Evolutionary conservation across 2,329 filamentous ascomycete species (phyloP).

Genomic region (Tolypocladium ophioglossoides): DNA sequence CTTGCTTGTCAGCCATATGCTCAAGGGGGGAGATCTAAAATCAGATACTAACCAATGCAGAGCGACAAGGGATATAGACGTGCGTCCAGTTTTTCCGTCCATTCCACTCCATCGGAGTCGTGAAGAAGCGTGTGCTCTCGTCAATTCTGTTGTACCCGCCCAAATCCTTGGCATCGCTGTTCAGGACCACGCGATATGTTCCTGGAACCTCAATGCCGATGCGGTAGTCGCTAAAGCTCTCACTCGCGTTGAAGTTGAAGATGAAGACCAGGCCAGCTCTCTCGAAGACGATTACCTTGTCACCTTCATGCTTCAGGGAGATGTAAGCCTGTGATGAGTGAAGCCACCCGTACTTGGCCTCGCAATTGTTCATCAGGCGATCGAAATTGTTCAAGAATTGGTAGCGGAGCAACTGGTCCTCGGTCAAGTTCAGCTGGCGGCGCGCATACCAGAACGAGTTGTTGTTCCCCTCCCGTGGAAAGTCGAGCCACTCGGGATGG

Average conservation of each 20-base stretch:
- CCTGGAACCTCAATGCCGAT: constrained; percentile 78
- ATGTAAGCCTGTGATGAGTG: constrained; percentile 79
- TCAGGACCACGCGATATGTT: constrained; percentile 78
- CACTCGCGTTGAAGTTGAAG: constrained; percentile 86
- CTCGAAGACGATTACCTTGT: constrained; percentile 96
- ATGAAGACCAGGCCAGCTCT: constrained; percentile 81
- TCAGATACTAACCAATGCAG: constrained; percentile 58
- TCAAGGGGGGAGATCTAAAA: no score
- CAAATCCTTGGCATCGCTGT: constrained; percentile 65
- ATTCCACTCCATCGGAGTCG: constrained; percentile 85
- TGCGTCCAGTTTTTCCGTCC: constrained; percentile 82
- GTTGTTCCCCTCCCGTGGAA: constrained; percentile 83
- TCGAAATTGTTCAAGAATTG: constrained; percentile 91
- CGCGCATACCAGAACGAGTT: constrained; percentile 94
- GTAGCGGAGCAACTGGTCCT: constrained; percentile 79
- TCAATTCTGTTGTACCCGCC: constrained; percentile 74
- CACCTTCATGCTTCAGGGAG: constrained; percentile 82
- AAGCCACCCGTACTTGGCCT: constrained; percentile 88
- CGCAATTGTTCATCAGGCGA: constrained; percentile 76
- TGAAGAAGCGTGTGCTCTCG: constrained; percentile 80
- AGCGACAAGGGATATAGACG: constrained; percentile 77
- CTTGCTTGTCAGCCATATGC: background rate
- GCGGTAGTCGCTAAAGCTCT: constrained; percentile 85
- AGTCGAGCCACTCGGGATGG: constrained; percentile 98
- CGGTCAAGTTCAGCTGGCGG: constrained; percentile 84